Evolutionary conservation across 768 basidiomycete genomes (phyloP), one percentile per base, ranked within the genome.

Genomic region (Leccinum obscurum): DNA sequence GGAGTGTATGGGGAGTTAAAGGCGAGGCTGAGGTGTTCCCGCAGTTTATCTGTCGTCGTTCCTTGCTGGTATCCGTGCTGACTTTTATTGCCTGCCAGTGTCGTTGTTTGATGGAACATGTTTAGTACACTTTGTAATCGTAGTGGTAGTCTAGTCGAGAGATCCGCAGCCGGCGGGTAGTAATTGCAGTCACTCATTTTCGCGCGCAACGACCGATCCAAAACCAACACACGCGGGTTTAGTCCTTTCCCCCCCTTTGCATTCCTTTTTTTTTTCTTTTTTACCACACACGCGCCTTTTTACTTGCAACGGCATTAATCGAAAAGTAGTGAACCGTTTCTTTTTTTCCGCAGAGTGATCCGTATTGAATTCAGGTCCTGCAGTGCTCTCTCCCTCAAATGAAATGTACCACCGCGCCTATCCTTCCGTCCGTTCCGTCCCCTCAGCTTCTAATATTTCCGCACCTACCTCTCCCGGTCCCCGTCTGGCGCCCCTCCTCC

Each of bases 1-100:
- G 91, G 81, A 85, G 87, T 77, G 86, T 64, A 77, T 91, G 91
- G 79, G 78, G 90, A 88, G 67, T 75, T 82, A 80, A 93, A 93
- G 90, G 90, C 90, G 90, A 93, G 90, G 83, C 90, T 89, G 90
- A 92, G 87, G 78, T 65, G 69, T 75, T 48, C 46, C 46, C 26
- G 44, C 58, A 7, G 9, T 10, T 24, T 41, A 8, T 46, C 30
- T 20, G 39, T 28, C n/a, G 28, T 20, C 11, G 28, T 53, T 6
- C 14, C 22, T 2, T 22, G 39, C 55, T 37, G 48, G 34, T 13
- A 6, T 32, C 24, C 17, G 20, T 6, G 46, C 61, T 68, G 34
- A 68, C 58, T 3, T 22, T 20, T 49, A 46, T 56, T 41, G 6
- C 26, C 14, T 34, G 9, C 35, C 46, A 66, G 64, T 13, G 4